These are phyloP conservation scores for Tillandsia fasciculata DNA, from an alignment of 176 grass and related monocot genomes.

Conservation along the genomic window DNA sequence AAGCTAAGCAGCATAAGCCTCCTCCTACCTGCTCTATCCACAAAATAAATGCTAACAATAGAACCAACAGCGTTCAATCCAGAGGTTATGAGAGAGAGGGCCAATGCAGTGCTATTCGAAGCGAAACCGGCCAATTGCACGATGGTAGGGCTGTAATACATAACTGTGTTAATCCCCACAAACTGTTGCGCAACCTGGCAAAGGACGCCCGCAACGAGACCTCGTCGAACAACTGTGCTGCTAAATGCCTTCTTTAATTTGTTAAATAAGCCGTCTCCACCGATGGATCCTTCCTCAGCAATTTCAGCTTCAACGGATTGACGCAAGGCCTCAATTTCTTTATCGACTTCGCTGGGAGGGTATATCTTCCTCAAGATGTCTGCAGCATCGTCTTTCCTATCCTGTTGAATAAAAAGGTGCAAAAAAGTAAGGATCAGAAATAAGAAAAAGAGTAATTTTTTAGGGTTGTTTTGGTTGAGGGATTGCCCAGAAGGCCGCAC, in stretches of 20 bases:
- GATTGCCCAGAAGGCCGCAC: no score
- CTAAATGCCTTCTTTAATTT: constrained; percentile 69
- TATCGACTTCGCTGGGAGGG: constrained; percentile 67
- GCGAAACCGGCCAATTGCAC: constrained; percentile 83
- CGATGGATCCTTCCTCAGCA: constrained; percentile 60
- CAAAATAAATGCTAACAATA: constrained; percentile 88
- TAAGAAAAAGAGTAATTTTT: not conserved
- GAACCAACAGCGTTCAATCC: constrained; percentile 79
- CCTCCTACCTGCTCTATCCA: constrained; percentile 64
- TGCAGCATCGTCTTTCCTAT: constrained; percentile 71
- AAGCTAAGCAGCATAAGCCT: constrained; percentile 76
- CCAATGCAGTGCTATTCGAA: constrained; percentile 74
- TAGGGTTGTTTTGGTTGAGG: no score
- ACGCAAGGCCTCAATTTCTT: constrained; percentile 73
- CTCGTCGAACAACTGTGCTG: constrained; percentile 56
- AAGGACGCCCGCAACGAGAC: constrained; percentile 61
- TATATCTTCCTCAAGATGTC: constrained; percentile 78
- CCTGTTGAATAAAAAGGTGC: constrained; percentile 34
- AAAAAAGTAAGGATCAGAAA: not conserved
- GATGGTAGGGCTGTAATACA: constrained; percentile 99
- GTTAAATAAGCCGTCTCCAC: constrained; percentile 31
- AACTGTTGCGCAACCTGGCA: constrained; percentile 90
- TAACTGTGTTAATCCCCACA: constrained; percentile 93
- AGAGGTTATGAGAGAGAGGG: constrained; percentile 77
- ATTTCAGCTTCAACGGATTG: constrained; percentile 70